Evolutionary conservation across 2,329 filamentous ascomycete species (phyloP), one percentile per base, ranked within the genome.

Genomic region (Penicillium sp.): DNA sequence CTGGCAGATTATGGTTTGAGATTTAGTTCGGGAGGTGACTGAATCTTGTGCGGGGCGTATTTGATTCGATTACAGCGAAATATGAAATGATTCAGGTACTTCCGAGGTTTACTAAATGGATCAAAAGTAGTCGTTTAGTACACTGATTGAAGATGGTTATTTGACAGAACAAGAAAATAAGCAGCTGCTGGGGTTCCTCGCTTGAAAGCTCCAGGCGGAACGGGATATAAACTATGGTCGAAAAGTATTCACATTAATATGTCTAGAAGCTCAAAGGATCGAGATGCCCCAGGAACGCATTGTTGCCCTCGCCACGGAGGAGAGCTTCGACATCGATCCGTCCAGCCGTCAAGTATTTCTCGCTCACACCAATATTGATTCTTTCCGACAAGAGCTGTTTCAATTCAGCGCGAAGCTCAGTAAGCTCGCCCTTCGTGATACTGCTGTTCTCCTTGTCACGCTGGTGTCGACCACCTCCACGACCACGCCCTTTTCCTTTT

Each of bases 321-420:
- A 90, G 80, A 45, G 87, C 80, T 57, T 85, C 87, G 5, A 96
- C 79, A 74, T 97, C 89, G n/a, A 96, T 84, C n/a, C 83, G 78
- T 0, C 91, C 90, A n/a, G 84, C 83, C 0, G 91, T 90, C 54
- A 97, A 78, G 71, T 97, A 97, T 64, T 81, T 83, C 75, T 92
- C 90, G 66, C 90, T 96, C 21, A 96, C 90, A 6, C 93, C 92
- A 13, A 91, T 80, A 66, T 97, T 97, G 49, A 97, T 83, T 52
- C 90, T 82, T 70, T 87, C 83, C 3, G 78, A 78, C 65, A 97
- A 71, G 61, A 95, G 71, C 36, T 83, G 80, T 63, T 83, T 87
- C 63, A 97, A 71, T 73, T 95, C 86, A 0, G 85, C 88, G 59
- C 84, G 83, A 68, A 94, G 71, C 0, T 78, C 82, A 1, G 79